These are phyloP conservation scores for Ophiosphaerella herpotricha DNA, from an alignment of 2,329 filamentous ascomycete genomes.

Conservation along the genomic window DNA sequence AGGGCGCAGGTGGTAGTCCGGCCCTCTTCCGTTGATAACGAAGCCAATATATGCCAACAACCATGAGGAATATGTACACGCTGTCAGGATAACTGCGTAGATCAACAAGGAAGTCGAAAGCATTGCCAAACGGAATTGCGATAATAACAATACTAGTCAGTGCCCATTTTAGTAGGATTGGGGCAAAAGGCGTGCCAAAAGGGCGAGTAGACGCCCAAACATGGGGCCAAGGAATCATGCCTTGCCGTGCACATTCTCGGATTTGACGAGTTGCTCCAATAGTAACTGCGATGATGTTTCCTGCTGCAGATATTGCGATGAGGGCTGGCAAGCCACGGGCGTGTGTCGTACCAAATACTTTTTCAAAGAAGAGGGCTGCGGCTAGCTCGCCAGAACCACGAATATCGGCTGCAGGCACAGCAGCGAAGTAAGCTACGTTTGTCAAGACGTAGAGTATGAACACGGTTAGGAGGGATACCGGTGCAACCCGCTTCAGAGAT, in stretches of 20 bases:
- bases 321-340: conserved; percentile 58
- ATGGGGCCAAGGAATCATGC: conserved; percentile 34
- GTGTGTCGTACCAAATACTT: conserved; percentile 61
- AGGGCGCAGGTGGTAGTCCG: conserved; percentile 27
- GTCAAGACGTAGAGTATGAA: conserved; percentile 42
- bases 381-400: conserved; percentile 58
- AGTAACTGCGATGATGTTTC: conserved; percentile 37
- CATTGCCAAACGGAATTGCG: conserved; percentile 63
- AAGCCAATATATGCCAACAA: conserved; percentile 30
- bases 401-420: conserved; percentile 54
- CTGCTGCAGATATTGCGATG: conserved; percentile 31
- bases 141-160: conserved; percentile 36
- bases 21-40: conserved; percentile 30
- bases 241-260: conserved; percentile 36
- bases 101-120: conserved; percentile 65
- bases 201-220: conserved; percentile 68
- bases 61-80: conserved; percentile 32
- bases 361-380: conserved; percentile 63
- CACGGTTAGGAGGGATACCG: conserved; percentile 57
- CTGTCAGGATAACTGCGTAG: conserved; percentile 33
- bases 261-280: conserved; percentile 36
- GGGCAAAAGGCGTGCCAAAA: conserved; percentile 66
- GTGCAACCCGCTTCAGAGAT: conserved; percentile 56
- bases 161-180: conserved; percentile 51
- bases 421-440: conserved; percentile 34